Evolutionary conservation across 2,329 filamentous ascomycete genomes (phyloP), one percentile per base, ranked within the genome.

Genomic region (Seiridium cupressi): DNA sequence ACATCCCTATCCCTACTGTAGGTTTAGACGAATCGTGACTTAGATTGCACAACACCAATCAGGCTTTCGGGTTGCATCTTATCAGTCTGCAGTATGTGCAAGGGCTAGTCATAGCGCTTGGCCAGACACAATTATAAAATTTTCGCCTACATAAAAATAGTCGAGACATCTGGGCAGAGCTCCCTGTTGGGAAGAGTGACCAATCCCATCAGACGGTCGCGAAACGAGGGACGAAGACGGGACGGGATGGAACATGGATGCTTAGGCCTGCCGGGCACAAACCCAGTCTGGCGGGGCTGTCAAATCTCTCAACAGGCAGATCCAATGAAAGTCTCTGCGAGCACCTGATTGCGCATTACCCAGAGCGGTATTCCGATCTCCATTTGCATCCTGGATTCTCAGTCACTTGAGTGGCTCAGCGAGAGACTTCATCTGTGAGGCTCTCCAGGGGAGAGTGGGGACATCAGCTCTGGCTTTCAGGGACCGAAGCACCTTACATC

Each of bases 241-340:
- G 8, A 31, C 46, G 46, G 46, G 46, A 48, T 48, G 8, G 26
- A 38, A 44, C 38, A 55, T 44, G 51, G 51, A 55, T 55, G 44
- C 31, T 44, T 11, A 44, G 51, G 26, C 13, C 10, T 38, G 36
- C 36, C 36, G 26, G 38, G 36, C 36, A 32, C 40, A n/a, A 48
- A 31, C 51, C 51, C 40, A 44, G 51, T 31, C 36, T 31, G 18
- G 51, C 51, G 51, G 51, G 51, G 26, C 40, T 55, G 51, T 55
- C 51, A 55, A 55, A 55, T 55, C 51, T 55, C 51, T 8, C 18
- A 26, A 31, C 42, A 55, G 26, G n/a, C 51, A 55, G 40, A 44
- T 55, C 49, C 34, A 55, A 11, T 26, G 26, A 9, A 26, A 42
- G 36, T 35, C 18, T 35, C 13, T 36, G 7, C 35, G 9, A 51